These are phyloP conservation scores for Globisporangium yorkense DNA, from an alignment of 352 stramenopile genomes.

Conservation along the genomic window DNA sequence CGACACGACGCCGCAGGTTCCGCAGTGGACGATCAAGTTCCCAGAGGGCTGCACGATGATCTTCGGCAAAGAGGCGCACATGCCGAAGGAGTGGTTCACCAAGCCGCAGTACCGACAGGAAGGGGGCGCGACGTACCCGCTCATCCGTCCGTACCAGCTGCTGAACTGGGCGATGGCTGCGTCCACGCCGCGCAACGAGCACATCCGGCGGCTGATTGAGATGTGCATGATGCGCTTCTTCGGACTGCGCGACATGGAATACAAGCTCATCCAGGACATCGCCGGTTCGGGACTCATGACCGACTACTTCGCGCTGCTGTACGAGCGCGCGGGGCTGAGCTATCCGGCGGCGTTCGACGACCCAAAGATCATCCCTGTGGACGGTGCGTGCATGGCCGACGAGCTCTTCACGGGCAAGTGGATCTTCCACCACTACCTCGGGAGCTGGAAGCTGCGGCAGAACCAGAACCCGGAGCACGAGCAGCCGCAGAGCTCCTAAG, in stretches of 20 bases:
- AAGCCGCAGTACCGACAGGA: constrained; percentile 3
- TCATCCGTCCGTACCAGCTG: constrained; percentile 12
- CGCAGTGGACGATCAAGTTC: not conserved
- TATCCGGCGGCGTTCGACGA: not conserved
- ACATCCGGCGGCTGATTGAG: constrained; percentile 7
- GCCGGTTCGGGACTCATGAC: constrained; percentile 9
- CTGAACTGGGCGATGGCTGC: constrained; percentile 17
- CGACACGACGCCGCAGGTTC: constrained; percentile 1
- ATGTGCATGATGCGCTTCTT: constrained; percentile 10
- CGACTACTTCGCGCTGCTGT: constrained; percentile 12
- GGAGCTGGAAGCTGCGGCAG: not conserved
- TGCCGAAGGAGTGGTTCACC: not conserved
- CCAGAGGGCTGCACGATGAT: constrained; percentile 7
- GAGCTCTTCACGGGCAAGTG: not conserved
- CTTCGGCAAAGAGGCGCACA: constrained; percentile 11
- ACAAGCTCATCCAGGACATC: constrained; percentile 9
- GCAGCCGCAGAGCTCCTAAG: too few species aligned
- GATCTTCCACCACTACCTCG: constrained; percentile 1
- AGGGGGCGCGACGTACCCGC: not conserved
- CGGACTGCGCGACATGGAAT: constrained; percentile 9
- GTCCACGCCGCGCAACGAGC: constrained; percentile 5
- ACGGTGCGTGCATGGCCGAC: constrained; percentile 1
- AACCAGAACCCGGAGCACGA: not conserved
- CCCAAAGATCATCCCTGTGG: not conserved
- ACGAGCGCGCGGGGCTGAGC: not conserved